phyloP scores from a whole-genome alignment of 2,329 filamentous ascomycete genomes.

The Fusarium setosum region DNA sequence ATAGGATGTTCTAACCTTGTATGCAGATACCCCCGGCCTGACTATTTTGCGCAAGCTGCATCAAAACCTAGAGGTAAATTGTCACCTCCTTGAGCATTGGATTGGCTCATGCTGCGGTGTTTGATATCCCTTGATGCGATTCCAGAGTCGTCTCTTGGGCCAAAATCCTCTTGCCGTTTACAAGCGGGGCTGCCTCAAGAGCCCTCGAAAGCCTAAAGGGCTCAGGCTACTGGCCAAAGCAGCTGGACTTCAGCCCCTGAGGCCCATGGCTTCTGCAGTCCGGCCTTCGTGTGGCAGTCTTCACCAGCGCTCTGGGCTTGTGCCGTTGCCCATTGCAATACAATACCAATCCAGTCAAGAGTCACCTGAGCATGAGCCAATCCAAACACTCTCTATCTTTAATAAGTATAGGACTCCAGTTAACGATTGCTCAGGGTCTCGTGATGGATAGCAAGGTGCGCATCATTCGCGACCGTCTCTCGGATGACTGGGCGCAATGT shows the following conservation, averaged over 20 bases:
- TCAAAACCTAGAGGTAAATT: constrained; percentile 7
- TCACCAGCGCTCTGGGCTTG: too few species aligned
- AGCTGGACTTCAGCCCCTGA: too few species aligned
- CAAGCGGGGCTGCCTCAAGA: background rate
- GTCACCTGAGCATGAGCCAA: constrained; percentile 1
- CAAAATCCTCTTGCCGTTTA: background rate
- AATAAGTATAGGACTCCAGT: constrained; percentile 7
- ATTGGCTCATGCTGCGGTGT: constrained; percentile 1
- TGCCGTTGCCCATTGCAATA: background rate
- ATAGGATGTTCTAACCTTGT: constrained; percentile 3
- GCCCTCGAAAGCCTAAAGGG: too few species aligned
- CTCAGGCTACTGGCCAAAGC: too few species aligned
- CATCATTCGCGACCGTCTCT: constrained; percentile 7
- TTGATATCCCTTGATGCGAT: constrained; percentile 4
- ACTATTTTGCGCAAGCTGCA: constrained; percentile 7
- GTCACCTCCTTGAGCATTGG: constrained; percentile 5
- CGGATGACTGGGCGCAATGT: constrained; percentile 4
- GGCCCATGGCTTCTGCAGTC: too few species aligned
- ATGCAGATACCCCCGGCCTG: constrained; percentile 6
- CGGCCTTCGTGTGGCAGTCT: too few species aligned
- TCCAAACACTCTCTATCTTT: constrained; percentile 5
- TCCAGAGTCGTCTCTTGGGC: constrained; percentile 1
- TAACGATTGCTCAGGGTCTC: constrained; percentile 7
- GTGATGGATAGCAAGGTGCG: constrained; percentile 8
- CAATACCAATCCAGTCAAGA: constrained; percentile 1